Conservation (phyloP, 176 grass and related monocot genomes). For the Chrysopogon serrulatus region DNA sequence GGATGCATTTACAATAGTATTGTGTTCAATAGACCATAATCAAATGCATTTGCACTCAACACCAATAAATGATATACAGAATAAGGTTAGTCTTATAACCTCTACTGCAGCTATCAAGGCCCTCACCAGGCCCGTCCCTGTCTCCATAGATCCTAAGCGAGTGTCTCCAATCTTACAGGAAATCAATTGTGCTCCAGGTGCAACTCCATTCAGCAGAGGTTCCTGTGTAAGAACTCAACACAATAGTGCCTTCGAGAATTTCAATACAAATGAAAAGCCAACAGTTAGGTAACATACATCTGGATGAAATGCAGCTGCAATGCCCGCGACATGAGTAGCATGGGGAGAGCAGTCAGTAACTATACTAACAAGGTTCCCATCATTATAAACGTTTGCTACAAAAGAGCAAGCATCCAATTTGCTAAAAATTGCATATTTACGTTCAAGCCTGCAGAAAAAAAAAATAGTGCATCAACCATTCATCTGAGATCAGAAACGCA, state of each 20-base stretch:
- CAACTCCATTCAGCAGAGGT: slow-evolving; percentile 91
- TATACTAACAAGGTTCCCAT: slow-evolving; percentile 95
- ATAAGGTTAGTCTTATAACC: slow-evolving; percentile 43
- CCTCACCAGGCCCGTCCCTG: slow-evolving; percentile 87
- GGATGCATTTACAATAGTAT: slow-evolving; percentile 2
- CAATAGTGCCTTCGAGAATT: not conserved
- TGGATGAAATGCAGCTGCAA: slow-evolving; percentile 92
- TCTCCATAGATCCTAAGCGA: slow-evolving; percentile 98
- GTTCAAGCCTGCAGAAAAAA: slow-evolving; percentile 68
- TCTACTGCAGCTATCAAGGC: slow-evolving; percentile 96
- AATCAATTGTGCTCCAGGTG: slow-evolving; percentile 94
- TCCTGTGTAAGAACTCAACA: slow-evolving; percentile 55
- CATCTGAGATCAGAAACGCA: not conserved
- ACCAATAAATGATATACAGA: slow-evolving; percentile 10
- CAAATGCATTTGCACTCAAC: slow-evolving; percentile 21
- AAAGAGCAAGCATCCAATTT: slow-evolving; percentile 98
- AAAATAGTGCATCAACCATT: slow-evolving; percentile 2
- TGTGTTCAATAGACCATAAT: not conserved
- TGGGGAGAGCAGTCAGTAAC: slow-evolving; percentile 98
- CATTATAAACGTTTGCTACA: slow-evolving; percentile 87
- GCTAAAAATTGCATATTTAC: slow-evolving; percentile 90
- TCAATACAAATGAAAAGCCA: slow-evolving; percentile 19
- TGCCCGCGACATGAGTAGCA: slow-evolving; percentile 96
- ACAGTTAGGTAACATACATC: slow-evolving; percentile 50
- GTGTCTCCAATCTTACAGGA: slow-evolving; percentile 99